A percentile compares a stretch with the other conserved stretches of the same genome.
Conservation (phyloP, 768 basidiomycete genomes). For the Mycena haematopus region DNA sequence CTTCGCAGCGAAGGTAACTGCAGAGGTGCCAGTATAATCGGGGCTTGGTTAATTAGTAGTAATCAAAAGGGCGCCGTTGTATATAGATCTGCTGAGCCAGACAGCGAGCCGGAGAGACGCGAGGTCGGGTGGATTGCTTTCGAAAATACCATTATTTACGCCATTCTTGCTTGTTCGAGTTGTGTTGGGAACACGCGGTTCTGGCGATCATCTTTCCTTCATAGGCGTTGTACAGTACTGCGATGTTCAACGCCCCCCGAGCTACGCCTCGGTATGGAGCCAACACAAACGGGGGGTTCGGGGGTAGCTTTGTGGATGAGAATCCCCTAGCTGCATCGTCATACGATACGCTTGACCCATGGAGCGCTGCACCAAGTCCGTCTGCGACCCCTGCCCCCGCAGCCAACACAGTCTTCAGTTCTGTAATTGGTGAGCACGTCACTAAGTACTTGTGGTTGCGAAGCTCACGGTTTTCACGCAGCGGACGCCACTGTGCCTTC, state of each 20-base stretch:
- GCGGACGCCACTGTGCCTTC: slow-evolving; percentile 83
- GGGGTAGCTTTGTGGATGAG: slow-evolving; percentile 78
- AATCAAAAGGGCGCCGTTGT: slow-evolving; percentile 25
- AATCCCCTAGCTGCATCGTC: slow-evolving; percentile 76
- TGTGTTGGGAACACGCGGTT: slow-evolving; percentile 9
- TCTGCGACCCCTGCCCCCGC: slow-evolving; percentile 65
- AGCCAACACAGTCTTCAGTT: slow-evolving; percentile 62
- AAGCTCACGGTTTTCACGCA: slow-evolving; percentile 37
- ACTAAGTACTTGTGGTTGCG: neutral
- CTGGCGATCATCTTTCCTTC: slow-evolving; percentile 9
- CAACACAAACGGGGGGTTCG: slow-evolving; percentile 63
- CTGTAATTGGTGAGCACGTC: slow-evolving; percentile 65
- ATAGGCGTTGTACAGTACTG: slow-evolving; percentile 2
- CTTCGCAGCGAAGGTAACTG: slow-evolving; percentile 70
- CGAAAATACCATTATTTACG: slow-evolving; percentile 24
- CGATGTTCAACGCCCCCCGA: slow-evolving; percentile 91
- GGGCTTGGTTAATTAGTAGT: slow-evolving; percentile 3
- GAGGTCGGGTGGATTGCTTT: slow-evolving; percentile 21
- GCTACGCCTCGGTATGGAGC: slow-evolving; percentile 71
- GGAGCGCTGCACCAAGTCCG: slow-evolving; percentile 78
- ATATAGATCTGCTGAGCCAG: slow-evolving; percentile 20
- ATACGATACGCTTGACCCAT: slow-evolving; percentile 82
- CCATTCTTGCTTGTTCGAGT: slow-evolving; percentile 10
- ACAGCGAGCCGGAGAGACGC: neutral
- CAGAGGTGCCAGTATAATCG: slow-evolving; percentile 23